Base-by-base conservation (phyloP, 1,139 yeast species). In the Nadsonia commutata region DNA sequence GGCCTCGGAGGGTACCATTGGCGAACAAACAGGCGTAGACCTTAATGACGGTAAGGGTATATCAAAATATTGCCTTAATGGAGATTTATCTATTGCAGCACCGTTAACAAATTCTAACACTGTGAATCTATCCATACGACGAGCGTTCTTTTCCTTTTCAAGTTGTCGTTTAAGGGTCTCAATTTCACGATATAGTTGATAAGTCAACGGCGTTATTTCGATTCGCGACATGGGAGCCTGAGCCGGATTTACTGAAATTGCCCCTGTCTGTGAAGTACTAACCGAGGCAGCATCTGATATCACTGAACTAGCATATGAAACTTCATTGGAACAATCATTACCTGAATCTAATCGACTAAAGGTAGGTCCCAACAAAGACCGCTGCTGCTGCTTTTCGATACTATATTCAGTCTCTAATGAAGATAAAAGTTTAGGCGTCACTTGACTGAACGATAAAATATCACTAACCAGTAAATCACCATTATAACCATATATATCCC, bases 391-490 rank as follows among this genome's bases (percentile, higher is more conserved):
- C 21, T 5, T 6, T 6, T 16, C 16, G 8, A 6, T 19, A n/a
- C 19, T 5, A 31, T 42, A 39, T 33, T 42, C 41, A 3, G 36
- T 36, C 19, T 36, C 43, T 17, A 41, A 36, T 20, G 27, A 20
- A n/a, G 38, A 4, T 17, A 40, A 33, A 17, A 33, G 22, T 11
- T 43, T 38, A 16, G 40, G 18, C 19, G 21, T 11, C 18, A 2
- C 36, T 37, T 18, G 37, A 42, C 49, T 45, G 21, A 63, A 48
- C 13, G 56, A 47, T 27, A 57, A 68, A 46, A 77, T 60, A 46
- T 72, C 77, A 39, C 68, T 65, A 43, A 76, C 62, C 27, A 74
- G 70, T 37, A 62, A 57, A 20, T 78, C 79, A 65, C 63, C 65
- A 44, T 65, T 65, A 36, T 54, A 54, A 3, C 56, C 74, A 65